A percentile compares a stretch with the other conserved stretches of the same genome.
phyloP scores from a whole-genome alignment of 2,329 filamentous ascomycete species.

The Aspergillus sp. region DNA sequence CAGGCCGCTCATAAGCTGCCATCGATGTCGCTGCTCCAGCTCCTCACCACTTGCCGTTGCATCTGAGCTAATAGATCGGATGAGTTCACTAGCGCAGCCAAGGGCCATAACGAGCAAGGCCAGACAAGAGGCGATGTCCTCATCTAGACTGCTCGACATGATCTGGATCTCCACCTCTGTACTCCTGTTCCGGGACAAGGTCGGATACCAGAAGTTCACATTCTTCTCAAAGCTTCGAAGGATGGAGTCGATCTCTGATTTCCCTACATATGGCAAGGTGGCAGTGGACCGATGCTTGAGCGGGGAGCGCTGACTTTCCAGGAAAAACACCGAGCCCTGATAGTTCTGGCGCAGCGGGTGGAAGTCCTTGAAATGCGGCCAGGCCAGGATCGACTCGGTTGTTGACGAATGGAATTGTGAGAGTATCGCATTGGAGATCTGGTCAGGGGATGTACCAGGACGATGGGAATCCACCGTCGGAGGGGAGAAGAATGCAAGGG shows the following conservation, averaged over 20 bases:
- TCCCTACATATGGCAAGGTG: constrained; percentile 46
- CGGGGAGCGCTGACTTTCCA: constrained; percentile 46
- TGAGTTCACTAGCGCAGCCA: constrained; percentile 48
- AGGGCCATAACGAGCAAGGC: constrained; percentile 51
- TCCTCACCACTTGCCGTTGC: constrained; percentile 25
- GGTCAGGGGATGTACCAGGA: constrained; percentile 31
- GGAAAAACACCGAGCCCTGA: constrained; percentile 47
- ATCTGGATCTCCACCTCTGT: constrained; percentile 34
- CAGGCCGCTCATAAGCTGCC: constrained; percentile 41
- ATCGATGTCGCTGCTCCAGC: constrained; percentile 30
- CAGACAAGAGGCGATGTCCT: constrained; percentile 43
- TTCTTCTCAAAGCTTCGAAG: constrained; percentile 48
- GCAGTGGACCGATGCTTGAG: constrained; percentile 26
- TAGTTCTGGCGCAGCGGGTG: constrained; percentile 46
- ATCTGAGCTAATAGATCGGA: constrained; percentile 6
- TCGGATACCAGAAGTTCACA: constrained; percentile 57
- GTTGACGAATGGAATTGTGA: constrained; percentile 54
- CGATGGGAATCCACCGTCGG: constrained; percentile 19
- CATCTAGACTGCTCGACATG: constrained; percentile 36
- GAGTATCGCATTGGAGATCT: constrained; percentile 46
- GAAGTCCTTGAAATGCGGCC: constrained; percentile 52
- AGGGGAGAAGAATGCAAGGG: constrained; percentile 16
- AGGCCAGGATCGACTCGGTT: constrained; percentile 53
- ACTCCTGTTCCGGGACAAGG: constrained; percentile 45
- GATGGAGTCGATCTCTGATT: constrained; percentile 44